Percentiles rank a stretch among this genome's conserved stretches.
phyloP scores from a whole-genome alignment of 2,329 filamentous ascomycete genomes.

The Talaromyces funiculosus region DNA sequence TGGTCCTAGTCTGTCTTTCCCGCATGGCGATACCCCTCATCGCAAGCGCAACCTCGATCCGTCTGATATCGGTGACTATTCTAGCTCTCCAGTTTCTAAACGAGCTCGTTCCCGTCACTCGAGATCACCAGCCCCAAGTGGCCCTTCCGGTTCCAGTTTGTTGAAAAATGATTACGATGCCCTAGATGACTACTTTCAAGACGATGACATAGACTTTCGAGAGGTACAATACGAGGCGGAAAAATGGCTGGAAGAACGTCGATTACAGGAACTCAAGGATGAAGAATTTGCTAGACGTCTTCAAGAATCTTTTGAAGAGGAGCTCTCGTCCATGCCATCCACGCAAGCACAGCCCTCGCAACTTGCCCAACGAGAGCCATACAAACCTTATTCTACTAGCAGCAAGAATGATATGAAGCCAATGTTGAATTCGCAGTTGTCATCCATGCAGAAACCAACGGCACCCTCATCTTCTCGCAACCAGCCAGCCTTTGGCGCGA shows the following conservation, averaged over 20 bases:
- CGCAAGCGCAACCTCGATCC: background rate
- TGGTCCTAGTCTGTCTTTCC: background rate
- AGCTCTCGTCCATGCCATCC: background rate
- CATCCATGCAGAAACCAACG: background rate
- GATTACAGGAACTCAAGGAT: constrained; percentile 32
- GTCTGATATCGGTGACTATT: background rate
- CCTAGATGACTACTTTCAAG: constrained; percentile 19
- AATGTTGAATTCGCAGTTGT: background rate
- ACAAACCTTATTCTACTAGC: background rate
- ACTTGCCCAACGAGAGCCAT: background rate
- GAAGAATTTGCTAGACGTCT: constrained; percentile 35
- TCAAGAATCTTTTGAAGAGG: constrained; percentile 24
- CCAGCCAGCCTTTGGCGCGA: background rate
- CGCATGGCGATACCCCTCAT: background rate
- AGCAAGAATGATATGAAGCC: background rate
- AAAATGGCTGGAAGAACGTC: constrained; percentile 25
- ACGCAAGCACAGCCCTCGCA: background rate
- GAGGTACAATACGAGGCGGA: constrained; percentile 27
- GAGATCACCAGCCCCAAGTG: background rate
- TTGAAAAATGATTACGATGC: background rate
- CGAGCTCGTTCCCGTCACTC: constrained; percentile 4
- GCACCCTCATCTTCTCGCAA: background rate
- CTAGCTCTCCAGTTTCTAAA: constrained; percentile 1
- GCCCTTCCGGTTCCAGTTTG: background rate
- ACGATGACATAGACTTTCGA: constrained; percentile 23